Conservation (phyloP, 2,329 filamentous ascomycete species). For the Trichoderma oligosporum region DNA sequence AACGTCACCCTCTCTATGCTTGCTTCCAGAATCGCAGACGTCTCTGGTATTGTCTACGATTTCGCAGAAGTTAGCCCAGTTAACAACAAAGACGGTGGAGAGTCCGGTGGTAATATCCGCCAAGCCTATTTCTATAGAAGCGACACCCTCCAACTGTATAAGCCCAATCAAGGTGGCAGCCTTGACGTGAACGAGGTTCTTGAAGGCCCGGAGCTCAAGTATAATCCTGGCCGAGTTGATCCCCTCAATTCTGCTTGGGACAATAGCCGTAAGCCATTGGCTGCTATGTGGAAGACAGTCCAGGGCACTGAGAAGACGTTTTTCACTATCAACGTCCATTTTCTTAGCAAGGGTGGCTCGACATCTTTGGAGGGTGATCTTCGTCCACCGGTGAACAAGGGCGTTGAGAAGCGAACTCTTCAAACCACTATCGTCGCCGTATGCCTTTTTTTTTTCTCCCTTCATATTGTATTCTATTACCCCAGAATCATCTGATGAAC, state of each 20-base stretch:
- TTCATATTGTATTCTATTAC: not conserved
- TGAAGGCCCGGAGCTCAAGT: constrained; percentile 51
- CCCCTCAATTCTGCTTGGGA: constrained; percentile 58
- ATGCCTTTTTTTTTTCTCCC: constrained; percentile 28
- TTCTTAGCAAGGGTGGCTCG: constrained; percentile 62
- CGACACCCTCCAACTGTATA: constrained; percentile 54
- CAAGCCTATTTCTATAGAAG: constrained; percentile 66
- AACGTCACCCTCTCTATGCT: constrained; percentile 59
- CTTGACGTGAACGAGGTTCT: constrained; percentile 56
- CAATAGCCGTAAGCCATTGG: constrained; percentile 62
- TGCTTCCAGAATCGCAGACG: constrained; percentile 46
- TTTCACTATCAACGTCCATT: constrained; percentile 71
- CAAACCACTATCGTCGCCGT: constrained; percentile 59
- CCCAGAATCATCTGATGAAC: too few species aligned
- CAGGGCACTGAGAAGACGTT: constrained; percentile 51
- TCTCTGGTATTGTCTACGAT: constrained; percentile 52
- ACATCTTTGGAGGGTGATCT: constrained; percentile 62
- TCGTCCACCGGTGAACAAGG: constrained; percentile 63
- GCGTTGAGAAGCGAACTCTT: constrained; percentile 50
- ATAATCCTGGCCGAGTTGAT: constrained; percentile 67
- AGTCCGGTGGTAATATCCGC: constrained; percentile 69
- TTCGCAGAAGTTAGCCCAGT: constrained; percentile 58
- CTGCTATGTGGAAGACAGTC: constrained; percentile 60
- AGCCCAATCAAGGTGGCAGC: constrained; percentile 53
- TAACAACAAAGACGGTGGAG: constrained; percentile 60